These are phyloP conservation scores for Neonectria punicea DNA, from an alignment of 2,329 filamentous ascomycete species.

Conservation along the genomic window DNA sequence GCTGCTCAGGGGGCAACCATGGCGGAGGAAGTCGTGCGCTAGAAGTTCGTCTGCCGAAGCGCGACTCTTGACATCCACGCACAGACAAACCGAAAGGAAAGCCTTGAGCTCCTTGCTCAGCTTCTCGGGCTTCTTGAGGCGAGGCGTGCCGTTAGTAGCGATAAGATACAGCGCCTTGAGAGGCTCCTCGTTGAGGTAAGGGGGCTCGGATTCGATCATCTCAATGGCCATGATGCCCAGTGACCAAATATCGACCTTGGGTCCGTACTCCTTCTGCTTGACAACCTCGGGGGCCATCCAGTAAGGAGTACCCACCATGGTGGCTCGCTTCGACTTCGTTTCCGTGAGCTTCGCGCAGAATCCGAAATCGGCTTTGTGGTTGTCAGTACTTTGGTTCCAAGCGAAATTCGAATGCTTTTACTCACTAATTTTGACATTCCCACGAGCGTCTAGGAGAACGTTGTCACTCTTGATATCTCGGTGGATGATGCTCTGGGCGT, in stretches of 20 bases:
- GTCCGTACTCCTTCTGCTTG: conserved; percentile 98
- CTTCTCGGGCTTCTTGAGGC: conserved; percentile 98
- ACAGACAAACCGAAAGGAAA: conserved; percentile 95
- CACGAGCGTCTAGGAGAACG: conserved; percentile 90
- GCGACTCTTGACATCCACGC: conserved; percentile 94
- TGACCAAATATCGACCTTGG: conserved; percentile 99
- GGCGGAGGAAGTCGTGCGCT: conserved; percentile 92
- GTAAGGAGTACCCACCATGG: conserved; percentile 99
- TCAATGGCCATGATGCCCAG: conserved; percentile 99
- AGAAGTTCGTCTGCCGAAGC: conserved; percentile 92
- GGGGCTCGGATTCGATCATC: conserved; percentile 99
- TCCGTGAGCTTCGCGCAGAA: conserved; percentile 99
- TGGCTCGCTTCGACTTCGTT: conserved; percentile 95
- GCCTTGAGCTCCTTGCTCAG: conserved; percentile 97
- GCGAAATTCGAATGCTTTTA: conserved; percentile 37
- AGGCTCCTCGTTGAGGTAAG: conserved; percentile 97
- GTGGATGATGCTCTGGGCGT: conserved; percentile 97
- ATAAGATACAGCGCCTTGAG: conserved; percentile 98
- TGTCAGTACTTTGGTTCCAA: conserved; percentile 27
- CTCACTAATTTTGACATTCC: conserved; percentile 97
- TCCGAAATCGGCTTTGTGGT: conserved; percentile 87
- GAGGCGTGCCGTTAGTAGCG: conserved; percentile 95
- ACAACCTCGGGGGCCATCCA: conserved; percentile 99
- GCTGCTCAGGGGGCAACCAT: conserved; percentile 84
- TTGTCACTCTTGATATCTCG: conserved; percentile 99